phyloP scores from a whole-genome alignment of 2,329 filamentous ascomycete species.

The Colletotrichum sp. region DNA sequence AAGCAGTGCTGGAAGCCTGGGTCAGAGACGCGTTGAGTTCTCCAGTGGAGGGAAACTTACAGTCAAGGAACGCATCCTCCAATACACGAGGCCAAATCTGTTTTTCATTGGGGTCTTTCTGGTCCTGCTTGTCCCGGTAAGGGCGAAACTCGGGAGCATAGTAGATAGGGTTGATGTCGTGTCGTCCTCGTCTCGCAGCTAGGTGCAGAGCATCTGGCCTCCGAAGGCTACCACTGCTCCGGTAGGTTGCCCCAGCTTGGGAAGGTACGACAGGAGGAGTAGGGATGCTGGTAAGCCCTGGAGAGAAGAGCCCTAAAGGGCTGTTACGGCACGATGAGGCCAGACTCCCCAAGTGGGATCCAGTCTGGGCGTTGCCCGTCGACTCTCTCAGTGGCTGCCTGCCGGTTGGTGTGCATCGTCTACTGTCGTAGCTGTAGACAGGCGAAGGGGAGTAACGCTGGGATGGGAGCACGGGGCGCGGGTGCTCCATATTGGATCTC shows the following conservation, averaged over 20 bases:
- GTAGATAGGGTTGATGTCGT: conserved; percentile 62
- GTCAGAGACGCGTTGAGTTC: background rate
- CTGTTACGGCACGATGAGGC: conserved; percentile 47
- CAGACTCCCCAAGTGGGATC: conserved; percentile 29
- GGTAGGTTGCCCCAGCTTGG: conserved; percentile 43
- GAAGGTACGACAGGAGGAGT: conserved; percentile 54
- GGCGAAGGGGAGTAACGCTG: conserved; percentile 53
- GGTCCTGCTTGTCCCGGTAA: conserved; percentile 68
- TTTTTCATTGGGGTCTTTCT: conserved; percentile 66
- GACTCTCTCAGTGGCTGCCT: conserved; percentile 56
- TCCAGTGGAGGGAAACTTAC: conserved; percentile 42
- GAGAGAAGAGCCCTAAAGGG: conserved; percentile 46
- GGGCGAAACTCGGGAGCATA: conserved; percentile 66
- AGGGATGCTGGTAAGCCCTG: conserved; percentile 51
- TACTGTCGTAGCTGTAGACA: conserved; percentile 50
- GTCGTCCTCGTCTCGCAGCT: conserved; percentile 33
- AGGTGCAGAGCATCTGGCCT: conserved; percentile 28
- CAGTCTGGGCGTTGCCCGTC: conserved; percentile 54
- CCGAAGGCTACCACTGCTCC: conserved; percentile 34
- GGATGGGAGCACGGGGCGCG: conserved; percentile 52
- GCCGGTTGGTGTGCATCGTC: conserved; percentile 40
- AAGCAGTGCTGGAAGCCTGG: conserved; percentile 54
- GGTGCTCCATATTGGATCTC: conserved; percentile 27
- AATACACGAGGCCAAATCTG: conserved; percentile 66
- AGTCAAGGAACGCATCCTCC: conserved; percentile 71